Evolutionary conservation across 2,329 filamentous ascomycete genomes (phyloP).

Genomic region (Verticillium zaregamsianum): DNA sequence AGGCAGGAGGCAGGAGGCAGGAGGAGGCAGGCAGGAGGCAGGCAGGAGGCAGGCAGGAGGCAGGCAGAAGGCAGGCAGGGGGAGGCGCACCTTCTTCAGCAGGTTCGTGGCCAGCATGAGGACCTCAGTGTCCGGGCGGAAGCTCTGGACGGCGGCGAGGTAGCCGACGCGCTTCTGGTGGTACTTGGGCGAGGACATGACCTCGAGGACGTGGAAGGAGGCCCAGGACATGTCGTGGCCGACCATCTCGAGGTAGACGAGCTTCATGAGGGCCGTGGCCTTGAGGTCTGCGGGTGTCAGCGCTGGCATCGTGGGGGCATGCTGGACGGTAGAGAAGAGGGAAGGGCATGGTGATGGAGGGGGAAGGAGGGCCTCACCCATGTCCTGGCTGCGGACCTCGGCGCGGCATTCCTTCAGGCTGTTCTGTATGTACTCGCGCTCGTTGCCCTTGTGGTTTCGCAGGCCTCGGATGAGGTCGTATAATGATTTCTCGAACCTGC

Average conservation of each 20-base stretch:
- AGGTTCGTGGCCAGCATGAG: conserved; percentile 96
- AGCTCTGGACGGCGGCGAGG: conserved; percentile 91
- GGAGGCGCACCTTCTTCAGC: conserved; percentile 71
- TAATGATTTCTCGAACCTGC: conserved; percentile 97
- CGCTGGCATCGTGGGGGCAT: neutral
- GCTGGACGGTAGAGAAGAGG: no score
- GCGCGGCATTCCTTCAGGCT: conserved; percentile 91
- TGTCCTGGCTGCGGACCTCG: conserved; percentile 89
- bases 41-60: no score
- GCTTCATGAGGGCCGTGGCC: conserved; percentile 89
- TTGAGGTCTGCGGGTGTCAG: conserved; percentile 66
- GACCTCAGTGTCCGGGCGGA: conserved; percentile 91
- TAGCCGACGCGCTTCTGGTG: conserved; percentile 95
- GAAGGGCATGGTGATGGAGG: neutral
- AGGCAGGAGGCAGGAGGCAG: no score
- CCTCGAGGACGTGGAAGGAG: conserved; percentile 95
- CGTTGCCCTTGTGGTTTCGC: conserved; percentile 90
- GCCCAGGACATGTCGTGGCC: conserved; percentile 99
- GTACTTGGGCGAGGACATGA: conserved; percentile 96
- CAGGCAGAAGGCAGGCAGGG: no score
- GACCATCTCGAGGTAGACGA: conserved; percentile 98
- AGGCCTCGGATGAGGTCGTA: conserved; percentile 98
- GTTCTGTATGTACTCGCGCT: conserved; percentile 92
- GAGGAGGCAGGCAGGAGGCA: no score
- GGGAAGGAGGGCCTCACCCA: conserved; percentile 55